phyloP scores from a whole-genome alignment of 371 early-diverging fungal species.

The Mortierella sp. region DNA sequence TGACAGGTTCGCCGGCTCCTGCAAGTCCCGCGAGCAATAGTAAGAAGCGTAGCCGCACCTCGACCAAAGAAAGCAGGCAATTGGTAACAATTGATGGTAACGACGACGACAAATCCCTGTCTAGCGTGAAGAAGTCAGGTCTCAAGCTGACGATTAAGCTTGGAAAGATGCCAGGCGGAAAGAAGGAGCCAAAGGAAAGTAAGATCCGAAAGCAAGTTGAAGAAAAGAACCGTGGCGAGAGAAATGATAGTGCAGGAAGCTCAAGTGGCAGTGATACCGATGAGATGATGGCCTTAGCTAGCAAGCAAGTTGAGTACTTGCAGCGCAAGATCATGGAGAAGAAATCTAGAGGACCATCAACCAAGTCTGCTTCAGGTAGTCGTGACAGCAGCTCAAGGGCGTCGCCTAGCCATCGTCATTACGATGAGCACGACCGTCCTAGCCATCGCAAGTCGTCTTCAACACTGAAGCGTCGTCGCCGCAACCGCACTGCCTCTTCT shows the following conservation, averaged over 20 bases:
- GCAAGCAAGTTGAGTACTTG: conserved; percentile 51
- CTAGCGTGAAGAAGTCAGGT: conserved; percentile 23
- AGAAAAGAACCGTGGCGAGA: conserved; percentile 1
- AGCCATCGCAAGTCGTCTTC: conserved; percentile 26
- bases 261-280: conserved; percentile 55
- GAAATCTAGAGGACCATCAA: conserved; percentile 30
- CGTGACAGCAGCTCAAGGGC: conserved; percentile 11
- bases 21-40: conserved; percentile 41
- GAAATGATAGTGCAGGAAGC: background rate
- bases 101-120: background rate
- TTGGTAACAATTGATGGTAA: conserved; percentile 28
- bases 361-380: conserved; percentile 12
- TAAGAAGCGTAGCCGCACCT: conserved; percentile 34
- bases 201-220: conserved; percentile 6
- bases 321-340: conserved; percentile 53
- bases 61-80: conserved; percentile 22
- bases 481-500: conserved; percentile 15
- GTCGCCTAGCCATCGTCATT: conserved; percentile 12
- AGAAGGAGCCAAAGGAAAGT: conserved; percentile 27
- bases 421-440: background rate
- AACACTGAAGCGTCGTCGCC: conserved; percentile 25
- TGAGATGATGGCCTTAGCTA: conserved; percentile 56
- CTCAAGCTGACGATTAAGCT: conserved; percentile 51
- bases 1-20: conserved; percentile 14
- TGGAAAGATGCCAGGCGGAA: conserved; percentile 40